Base-by-base conservation (phyloP, 108 stramenopile species). In the Cylindrotheca closterium region DNA sequence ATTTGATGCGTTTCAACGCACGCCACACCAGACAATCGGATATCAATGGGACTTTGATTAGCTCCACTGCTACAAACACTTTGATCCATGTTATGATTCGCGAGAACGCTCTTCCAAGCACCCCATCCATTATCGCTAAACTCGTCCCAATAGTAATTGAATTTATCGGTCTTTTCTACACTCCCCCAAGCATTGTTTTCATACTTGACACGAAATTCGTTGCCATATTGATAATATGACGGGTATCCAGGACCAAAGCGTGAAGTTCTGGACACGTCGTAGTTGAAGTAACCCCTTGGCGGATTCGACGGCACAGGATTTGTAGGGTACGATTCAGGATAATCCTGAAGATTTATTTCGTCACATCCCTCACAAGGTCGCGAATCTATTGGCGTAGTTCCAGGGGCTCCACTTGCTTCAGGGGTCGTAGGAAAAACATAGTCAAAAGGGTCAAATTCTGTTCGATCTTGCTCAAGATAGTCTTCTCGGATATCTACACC, bases 21-120 rank as follows among this genome's bases (percentile, higher is more conserved):
- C 3, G 68, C 80, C 26, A 73, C 69, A 18, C 76, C 78, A 31
- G 55, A 78, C 5, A 55, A 55, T 17, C 84, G 71, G 56, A 92
- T 66, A 62, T 92, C 87, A 63, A 92, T 89, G 1, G 91, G 91
- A 72, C 82, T 83, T 57, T 92, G 91, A 31, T 54, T 68, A 18
- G 71, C 74, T 30, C 62, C 71, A 22, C 62, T 62, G 2, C 71
- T 78, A 64, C 88, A 89, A 48, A 57, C 60, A 54, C 72, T 80
- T 0, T 60, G 37, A 12, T 46, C 27, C 1, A 60, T 37, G 21
- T 67, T 42, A 3, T 46, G 56, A 22, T 55, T 51, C 8, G 65
- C 51, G 37, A 84, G 52, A 4, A 69, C 49, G 17, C 70, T 72
- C 22, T 59, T 49, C 74, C 75, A 84, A 10, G 83, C 66, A 19